These are phyloP conservation scores for Babjeviella inositovora DNA, from an alignment of 805 yeast genomes.

Conservation along the genomic window DNA sequence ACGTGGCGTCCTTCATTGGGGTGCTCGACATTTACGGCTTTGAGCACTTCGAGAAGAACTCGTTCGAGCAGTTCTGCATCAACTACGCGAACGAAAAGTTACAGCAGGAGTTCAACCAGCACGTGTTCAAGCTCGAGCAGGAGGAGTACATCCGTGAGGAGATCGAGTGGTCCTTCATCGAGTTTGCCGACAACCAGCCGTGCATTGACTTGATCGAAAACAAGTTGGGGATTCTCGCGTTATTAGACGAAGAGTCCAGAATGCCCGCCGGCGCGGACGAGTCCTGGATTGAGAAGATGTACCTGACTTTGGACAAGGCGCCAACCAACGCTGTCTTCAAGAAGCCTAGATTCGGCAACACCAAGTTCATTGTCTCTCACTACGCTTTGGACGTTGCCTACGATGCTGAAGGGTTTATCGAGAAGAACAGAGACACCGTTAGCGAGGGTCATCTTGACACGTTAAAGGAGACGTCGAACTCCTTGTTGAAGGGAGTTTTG, in stretches of 20 bases:
- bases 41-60: constrained; percentile 87
- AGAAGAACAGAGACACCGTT: constrained; percentile 93
- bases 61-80: constrained; percentile 95
- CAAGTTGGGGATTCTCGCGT: constrained; percentile 72
- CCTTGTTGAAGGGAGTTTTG: constrained; percentile 47
- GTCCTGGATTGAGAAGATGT: constrained; percentile 83
- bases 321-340: constrained; percentile 68
- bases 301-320: constrained; percentile 66
- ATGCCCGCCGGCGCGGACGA: constrained; percentile 89
- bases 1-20: constrained; percentile 71
- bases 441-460: constrained; percentile 91
- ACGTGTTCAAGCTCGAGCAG: constrained; percentile 92
- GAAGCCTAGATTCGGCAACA: constrained; percentile 88
- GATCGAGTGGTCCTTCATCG: constrained; percentile 93
- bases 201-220: constrained; percentile 87
- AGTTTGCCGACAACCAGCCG: constrained; percentile 92
- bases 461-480: constrained; percentile 52
- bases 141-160: constrained; percentile 87
- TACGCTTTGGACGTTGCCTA: constrained; percentile 91
- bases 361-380: constrained; percentile 80
- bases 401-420: constrained; percentile 88
- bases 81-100: constrained; percentile 93
- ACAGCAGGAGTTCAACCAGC: constrained; percentile 95
- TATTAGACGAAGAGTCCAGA: constrained; percentile 90
- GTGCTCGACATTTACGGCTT: constrained; percentile 96